Percentiles rank a stretch among this genome's conserved stretches.
Evolutionary conservation across 768 basidiomycete genomes (phyloP).

Genomic region (Pseudohyphozyma bogoriensis): DNA sequence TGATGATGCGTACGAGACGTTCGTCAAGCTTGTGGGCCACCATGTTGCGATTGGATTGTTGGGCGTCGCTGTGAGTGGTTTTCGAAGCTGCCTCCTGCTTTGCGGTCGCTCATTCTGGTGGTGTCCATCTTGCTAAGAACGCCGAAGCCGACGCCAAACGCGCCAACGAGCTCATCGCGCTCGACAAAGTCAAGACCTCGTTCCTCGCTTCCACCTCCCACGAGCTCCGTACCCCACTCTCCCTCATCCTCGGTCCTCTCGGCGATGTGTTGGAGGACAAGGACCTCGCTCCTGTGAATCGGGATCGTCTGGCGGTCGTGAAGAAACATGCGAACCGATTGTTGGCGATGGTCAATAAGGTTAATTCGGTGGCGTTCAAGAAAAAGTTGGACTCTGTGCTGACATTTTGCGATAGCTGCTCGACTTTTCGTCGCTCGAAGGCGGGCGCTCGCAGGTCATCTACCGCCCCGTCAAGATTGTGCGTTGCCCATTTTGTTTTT

Average conservation of each 20-base stretch:
- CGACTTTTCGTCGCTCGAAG: constrained; percentile 20
- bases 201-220: constrained; percentile 24
- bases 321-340: constrained; percentile 14
- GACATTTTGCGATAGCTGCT: too few relatives aligned
- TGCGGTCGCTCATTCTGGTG: too few relatives aligned
- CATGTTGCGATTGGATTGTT: constrained; percentile 21
- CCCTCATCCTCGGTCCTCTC: constrained; percentile 25
- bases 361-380: too few relatives aligned
- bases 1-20: constrained; percentile 6
- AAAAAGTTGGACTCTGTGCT: too few relatives aligned
- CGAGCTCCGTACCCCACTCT: constrained; percentile 23
- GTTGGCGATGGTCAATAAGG: constrained; percentile 16
- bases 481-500: not conserved
- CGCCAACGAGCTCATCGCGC: constrained; percentile 21
- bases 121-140: not conserved
- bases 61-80: constrained; percentile 15
- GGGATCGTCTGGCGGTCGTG: constrained; percentile 16
- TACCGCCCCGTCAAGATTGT: constrained; percentile 14
- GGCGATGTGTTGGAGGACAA: constrained; percentile 14
- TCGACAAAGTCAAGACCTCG: constrained; percentile 22
- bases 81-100: not conserved
- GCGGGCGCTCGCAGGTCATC: constrained; percentile 6
- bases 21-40: constrained; percentile 21
- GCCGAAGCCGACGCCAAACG: constrained; percentile 22
- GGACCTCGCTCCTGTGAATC: not conserved